These are phyloP conservation scores for Phylloporus sp. DNA, from an alignment of 1,284 basidiomycete species.

Conservation along the genomic window DNA sequence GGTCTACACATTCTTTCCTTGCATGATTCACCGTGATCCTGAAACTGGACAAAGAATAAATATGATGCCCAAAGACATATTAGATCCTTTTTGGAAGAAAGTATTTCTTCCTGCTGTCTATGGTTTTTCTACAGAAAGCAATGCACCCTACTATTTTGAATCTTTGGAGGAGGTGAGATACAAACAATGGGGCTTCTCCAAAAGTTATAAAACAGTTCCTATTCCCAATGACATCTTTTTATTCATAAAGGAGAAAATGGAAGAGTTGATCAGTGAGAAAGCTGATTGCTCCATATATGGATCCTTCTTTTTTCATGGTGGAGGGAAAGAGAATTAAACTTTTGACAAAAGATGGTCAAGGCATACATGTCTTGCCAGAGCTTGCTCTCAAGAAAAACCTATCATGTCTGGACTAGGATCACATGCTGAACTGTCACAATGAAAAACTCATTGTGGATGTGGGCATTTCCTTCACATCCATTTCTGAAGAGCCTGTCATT, in stretches of 20 bases:
- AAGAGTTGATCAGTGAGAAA: too few species aligned
- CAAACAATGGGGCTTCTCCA: too few species aligned
- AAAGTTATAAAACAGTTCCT: too few species aligned
- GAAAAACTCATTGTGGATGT: conserved; percentile 1
- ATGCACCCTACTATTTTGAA: too few species aligned
- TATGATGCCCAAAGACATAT: neutral
- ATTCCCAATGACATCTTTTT: too few species aligned
- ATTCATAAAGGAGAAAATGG: too few species aligned
- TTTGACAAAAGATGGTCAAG: too few species aligned
- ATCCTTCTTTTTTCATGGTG: neutral
- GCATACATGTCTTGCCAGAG: too few species aligned
- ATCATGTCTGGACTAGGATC: neutral
- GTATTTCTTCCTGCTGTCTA: neutral
- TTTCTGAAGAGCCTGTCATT: neutral
- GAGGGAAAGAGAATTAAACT: conserved; percentile 1
- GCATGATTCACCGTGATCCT: conserved; percentile 1
- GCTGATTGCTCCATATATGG: neutral
- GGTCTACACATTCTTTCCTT: neutral
- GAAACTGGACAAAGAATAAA: too few species aligned
- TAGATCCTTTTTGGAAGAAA: conserved; percentile 3
- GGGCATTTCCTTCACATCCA: neutral
- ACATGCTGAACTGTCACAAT: neutral
- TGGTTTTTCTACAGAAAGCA: too few species aligned
- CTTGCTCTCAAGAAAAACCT: neutral
- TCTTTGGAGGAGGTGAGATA: neutral